A percentile compares a stretch with the other conserved stretches of the same genome.
Evolutionary conservation across 1,284 basidiomycete genomes (phyloP).

Genomic region (Ustilago crameri): DNA sequence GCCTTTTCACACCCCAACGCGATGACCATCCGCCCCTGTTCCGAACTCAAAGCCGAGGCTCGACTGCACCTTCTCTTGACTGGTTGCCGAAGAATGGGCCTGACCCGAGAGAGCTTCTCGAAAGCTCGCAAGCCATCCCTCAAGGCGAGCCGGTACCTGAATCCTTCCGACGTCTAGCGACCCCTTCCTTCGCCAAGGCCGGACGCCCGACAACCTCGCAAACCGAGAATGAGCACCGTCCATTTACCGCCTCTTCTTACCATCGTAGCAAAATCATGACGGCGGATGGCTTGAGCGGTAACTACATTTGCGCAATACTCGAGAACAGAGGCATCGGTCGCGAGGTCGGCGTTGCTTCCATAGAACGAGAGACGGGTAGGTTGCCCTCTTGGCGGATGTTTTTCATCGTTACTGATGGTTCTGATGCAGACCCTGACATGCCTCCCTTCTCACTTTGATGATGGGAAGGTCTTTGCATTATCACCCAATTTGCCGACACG

Average conservation of each 20-base stretch:
- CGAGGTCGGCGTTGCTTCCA: constrained; percentile 84
- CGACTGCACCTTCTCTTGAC: neutral
- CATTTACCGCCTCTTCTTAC: constrained; percentile 44
- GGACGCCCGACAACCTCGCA: neutral
- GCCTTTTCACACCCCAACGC: constrained; percentile 24
- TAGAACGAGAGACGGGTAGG: constrained; percentile 82
- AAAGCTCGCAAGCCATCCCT: constrained; percentile 9
- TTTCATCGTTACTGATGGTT: no score
- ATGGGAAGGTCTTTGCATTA: constrained; percentile 15
- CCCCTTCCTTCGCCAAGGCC: neutral
- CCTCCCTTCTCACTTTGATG: neutral
- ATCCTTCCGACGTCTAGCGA: no score
- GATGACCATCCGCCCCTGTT: neutral
- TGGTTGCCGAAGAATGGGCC: constrained; percentile 21
- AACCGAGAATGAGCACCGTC: constrained; percentile 17
- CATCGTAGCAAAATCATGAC: constrained; percentile 40
- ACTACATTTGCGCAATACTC: constrained; percentile 45
- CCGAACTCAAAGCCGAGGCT: neutral
- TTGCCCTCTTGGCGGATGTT: neutral
- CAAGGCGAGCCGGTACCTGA: neutral
- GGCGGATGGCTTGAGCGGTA: constrained; percentile 33
- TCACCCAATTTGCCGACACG: constrained; percentile 70
- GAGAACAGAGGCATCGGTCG: constrained; percentile 73
- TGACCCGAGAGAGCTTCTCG: constrained; percentile 10
- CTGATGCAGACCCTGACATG: no score